phyloP scores from a whole-genome alignment of 257 asterid genomes.

The Henckelia pumila region DNA sequence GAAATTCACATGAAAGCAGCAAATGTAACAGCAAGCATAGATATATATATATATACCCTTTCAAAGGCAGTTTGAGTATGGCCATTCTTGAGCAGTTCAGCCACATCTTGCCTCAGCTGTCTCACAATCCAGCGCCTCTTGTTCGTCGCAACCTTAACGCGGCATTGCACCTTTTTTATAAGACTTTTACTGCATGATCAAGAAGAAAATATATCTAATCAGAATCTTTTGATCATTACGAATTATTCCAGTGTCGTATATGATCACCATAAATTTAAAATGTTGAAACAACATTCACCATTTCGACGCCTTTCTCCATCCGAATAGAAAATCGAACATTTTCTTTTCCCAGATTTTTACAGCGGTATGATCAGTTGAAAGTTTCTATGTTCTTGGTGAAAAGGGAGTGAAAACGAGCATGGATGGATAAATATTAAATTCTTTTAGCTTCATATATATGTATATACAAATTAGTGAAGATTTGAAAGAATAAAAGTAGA shows the following conservation, averaged over 20 bases:
- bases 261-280: background rate
- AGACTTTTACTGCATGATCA: constrained; percentile 55
- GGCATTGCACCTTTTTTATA: constrained; percentile 56
- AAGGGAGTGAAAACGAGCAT: background rate
- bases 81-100: constrained; percentile 63
- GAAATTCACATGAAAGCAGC: background rate
- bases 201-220: background rate
- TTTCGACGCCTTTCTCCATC: background rate
- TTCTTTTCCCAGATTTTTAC: background rate
- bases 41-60: constrained; percentile 49
- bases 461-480: no score
- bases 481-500: background rate
- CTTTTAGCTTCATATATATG: background rate
- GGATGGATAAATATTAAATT: background rate
- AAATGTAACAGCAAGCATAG: background rate
- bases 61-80: constrained; percentile 48
- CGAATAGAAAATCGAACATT: background rate
- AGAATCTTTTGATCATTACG: background rate
- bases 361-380: background rate
- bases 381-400: background rate
- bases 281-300: background rate
- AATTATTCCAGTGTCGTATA: no score
- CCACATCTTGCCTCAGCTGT: constrained; percentile 54
- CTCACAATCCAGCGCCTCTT: constrained; percentile 56
- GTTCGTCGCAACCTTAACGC: constrained; percentile 62